Conservation (phyloP, 441 rosid species). For the Hura crepitans region DNA sequence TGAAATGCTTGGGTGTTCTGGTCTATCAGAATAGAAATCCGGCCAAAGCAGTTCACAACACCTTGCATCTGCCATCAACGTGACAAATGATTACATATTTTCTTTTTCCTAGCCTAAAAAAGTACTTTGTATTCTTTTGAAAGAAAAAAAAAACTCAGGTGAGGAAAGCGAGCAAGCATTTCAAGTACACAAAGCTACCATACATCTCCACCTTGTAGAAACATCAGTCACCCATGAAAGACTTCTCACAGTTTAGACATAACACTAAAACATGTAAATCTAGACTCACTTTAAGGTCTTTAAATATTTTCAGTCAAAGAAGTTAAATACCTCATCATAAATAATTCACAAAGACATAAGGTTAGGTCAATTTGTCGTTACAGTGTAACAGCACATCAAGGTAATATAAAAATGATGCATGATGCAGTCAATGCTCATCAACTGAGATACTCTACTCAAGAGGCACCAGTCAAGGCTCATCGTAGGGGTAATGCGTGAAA, state of each 20-base stretch:
- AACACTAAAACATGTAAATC: not conserved
- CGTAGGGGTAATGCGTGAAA: no score
- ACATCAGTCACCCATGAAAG: not conserved
- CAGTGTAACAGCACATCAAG: not conserved
- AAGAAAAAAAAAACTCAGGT: no score
- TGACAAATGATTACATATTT: not conserved
- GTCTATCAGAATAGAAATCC: slow-evolving; percentile 80
- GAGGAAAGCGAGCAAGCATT: not conserved
- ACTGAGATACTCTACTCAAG: slow-evolving; percentile 2
- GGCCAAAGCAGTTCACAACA: slow-evolving; percentile 84
- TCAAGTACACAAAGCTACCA: not conserved
- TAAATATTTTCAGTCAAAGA: not conserved
- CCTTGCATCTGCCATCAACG: slow-evolving; percentile 77
- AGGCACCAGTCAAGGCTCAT: no score
- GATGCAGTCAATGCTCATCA: not conserved
- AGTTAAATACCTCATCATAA: not conserved
- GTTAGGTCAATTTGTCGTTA: not conserved
- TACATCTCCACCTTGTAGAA: not conserved
- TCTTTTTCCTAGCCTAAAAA: no score
- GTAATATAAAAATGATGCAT: not conserved
- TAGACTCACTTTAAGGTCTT: not conserved
- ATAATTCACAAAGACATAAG: not conserved
- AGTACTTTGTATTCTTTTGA: no score
- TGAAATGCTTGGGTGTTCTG: slow-evolving; percentile 97
- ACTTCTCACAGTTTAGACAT: not conserved